Evolutionary conservation across 441 rosid genomes (phyloP).

Genomic region (Oxalis stricta): DNA sequence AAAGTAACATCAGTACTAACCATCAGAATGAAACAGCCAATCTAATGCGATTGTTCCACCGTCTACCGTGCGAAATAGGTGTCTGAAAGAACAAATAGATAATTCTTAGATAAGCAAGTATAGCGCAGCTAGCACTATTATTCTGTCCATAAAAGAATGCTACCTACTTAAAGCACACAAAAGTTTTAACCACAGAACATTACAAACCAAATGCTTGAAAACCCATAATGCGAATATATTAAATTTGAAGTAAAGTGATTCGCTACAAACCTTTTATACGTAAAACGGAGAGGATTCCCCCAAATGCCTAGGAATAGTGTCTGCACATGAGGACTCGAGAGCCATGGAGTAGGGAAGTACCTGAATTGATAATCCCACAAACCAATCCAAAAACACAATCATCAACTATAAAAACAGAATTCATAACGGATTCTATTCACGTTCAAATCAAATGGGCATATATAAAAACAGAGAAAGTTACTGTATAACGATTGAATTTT

Average conservation of each 20-base stretch:
- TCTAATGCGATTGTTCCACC: slow-evolving; percentile 49
- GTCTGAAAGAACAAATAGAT: slow-evolving; percentile 14
- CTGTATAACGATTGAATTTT: too few relatives aligned
- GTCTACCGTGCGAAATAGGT: slow-evolving; percentile 22
- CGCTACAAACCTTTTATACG: slow-evolving; percentile 22
- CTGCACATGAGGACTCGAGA: slow-evolving; percentile 40
- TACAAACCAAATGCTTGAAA: not conserved
- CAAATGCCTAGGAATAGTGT: slow-evolving; percentile 25
- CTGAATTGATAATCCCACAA: slow-evolving; percentile 6
- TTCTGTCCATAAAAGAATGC: not conserved
- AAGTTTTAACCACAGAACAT: too few relatives aligned
- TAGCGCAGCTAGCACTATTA: too few relatives aligned
- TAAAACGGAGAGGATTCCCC: slow-evolving; percentile 23
- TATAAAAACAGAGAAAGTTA: too few relatives aligned
- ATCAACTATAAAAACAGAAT: too few relatives aligned
- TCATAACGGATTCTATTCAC: too few relatives aligned
- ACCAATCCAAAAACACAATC: not conserved
- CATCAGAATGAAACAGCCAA: slow-evolving; percentile 28
- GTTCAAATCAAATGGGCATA: too few relatives aligned
- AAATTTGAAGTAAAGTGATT: not conserved
- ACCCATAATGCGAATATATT: not conserved
- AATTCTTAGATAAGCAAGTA: not conserved
- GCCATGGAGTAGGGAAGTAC: slow-evolving; percentile 38
- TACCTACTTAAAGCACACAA: too few relatives aligned
- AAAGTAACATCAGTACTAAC: slow-evolving; percentile 8